phyloP scores from a whole-genome alignment of 768 basidiomycete species.

The Clathrus columnatus region DNA sequence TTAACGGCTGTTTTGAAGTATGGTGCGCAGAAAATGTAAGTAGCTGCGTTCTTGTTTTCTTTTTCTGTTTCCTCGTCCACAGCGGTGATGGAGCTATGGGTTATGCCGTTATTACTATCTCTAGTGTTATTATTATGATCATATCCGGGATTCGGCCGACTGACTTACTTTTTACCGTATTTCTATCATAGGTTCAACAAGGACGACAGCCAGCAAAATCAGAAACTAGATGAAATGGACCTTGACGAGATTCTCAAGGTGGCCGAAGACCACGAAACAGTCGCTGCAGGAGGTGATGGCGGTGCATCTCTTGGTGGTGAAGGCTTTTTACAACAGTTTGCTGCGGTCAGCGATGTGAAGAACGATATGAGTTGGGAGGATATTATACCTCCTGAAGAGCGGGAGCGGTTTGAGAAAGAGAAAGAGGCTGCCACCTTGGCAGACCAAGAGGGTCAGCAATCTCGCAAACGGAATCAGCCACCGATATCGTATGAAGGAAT shows the following conservation, averaged over 20 bases:
- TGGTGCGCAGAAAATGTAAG: conserved; percentile 94
- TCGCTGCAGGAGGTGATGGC: conserved; percentile 70
- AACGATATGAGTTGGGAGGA: conserved; percentile 99
- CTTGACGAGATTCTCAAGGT: conserved; percentile 95
- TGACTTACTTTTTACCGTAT: background rate
- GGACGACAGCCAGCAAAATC: conserved; percentile 84
- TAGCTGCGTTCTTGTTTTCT: conserved; percentile 13
- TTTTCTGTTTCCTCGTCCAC: conserved; percentile 6
- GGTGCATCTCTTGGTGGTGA: conserved; percentile 96
- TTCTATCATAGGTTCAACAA: conserved; percentile 75
- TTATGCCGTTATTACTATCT: background rate
- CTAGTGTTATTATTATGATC: background rate
- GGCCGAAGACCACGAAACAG: conserved; percentile 95
- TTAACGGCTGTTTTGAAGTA: conserved; percentile 96
- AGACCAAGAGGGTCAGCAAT: conserved; percentile 59
- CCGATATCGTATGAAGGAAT: conserved; percentile 88
- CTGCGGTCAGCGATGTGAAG: conserved; percentile 95
- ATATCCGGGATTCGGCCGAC: background rate
- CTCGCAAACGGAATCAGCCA: conserved; percentile 73
- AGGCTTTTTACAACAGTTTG: conserved; percentile 91
- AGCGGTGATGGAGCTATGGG: background rate
- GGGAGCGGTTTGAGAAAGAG: conserved; percentile 75
- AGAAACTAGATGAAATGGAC: conserved; percentile 98
- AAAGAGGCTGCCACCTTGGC: conserved; percentile 47
- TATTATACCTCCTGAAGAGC: conserved; percentile 91